phyloP scores from a whole-genome alignment of 208 protist species.

The Crithidia sp. region DNA sequence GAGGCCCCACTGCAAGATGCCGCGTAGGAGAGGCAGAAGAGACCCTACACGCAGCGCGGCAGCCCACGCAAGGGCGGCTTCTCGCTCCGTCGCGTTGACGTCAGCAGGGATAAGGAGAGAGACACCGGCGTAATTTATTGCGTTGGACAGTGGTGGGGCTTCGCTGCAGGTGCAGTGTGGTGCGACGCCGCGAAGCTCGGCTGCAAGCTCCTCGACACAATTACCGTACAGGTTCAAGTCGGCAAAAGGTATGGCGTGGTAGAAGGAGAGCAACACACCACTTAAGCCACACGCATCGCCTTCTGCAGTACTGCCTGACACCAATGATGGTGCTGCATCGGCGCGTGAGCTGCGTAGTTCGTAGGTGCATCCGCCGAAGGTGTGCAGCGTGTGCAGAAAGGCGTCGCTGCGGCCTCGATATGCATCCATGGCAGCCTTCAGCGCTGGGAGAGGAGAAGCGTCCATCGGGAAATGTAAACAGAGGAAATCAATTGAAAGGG shows the following conservation, averaged over 20 bases:
- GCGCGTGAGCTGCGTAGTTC: neutral
- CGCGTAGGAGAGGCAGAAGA: neutral
- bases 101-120: neutral
- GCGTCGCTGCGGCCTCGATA: neutral
- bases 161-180: neutral
- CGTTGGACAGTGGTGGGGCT: neutral
- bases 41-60: neutral
- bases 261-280: neutral
- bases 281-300: no score
- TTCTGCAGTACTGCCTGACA: no score
- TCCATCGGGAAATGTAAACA: neutral
- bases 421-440: neutral
- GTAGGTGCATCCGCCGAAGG: slow-evolving; percentile 5
- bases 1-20: neutral
- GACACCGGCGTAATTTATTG: neutral
- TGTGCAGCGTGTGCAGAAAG: slow-evolving; percentile 2
- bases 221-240: neutral
- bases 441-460: neutral
- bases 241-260: neutral
- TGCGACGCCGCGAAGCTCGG: neutral
- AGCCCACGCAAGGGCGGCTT: neutral
- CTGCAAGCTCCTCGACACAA: neutral
- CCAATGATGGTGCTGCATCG: no score
- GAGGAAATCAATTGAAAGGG: slow-evolving; percentile 9
- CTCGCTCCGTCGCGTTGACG: neutral